phyloP scores from a whole-genome alignment of 2,329 filamentous ascomycete species.

The Aureobasidium sp. region DNA sequence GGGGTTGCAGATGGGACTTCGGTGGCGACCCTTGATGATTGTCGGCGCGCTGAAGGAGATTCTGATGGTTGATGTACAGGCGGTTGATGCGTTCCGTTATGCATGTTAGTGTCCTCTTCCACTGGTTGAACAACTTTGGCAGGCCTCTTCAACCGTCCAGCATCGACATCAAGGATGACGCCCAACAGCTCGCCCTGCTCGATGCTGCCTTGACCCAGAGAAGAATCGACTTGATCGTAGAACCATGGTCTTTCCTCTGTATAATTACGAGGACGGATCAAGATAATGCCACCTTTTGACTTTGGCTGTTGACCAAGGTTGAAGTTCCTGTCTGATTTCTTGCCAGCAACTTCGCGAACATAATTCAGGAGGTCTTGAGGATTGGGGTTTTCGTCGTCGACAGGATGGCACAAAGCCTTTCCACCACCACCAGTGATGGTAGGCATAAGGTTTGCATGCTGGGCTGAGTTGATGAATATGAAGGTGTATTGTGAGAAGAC shows the following conservation, averaged over 20 bases:
- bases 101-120: background rate
- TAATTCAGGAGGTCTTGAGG: constrained; percentile 65
- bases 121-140: constrained; percentile 35
- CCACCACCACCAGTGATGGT: constrained; percentile 72
- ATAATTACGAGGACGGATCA: constrained; percentile 61
- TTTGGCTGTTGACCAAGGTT: constrained; percentile 22
- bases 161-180: constrained; percentile 74
- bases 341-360: constrained; percentile 64
- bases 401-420: constrained; percentile 62
- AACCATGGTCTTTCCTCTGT: constrained; percentile 21
- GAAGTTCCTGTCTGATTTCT: constrained; percentile 47
- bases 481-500: constrained; percentile 86
- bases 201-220: constrained; percentile 71
- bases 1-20: background rate
- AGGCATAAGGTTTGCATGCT: constrained; percentile 66
- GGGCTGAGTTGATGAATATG: constrained; percentile 67
- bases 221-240: constrained; percentile 47
- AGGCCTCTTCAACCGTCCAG: constrained; percentile 59
- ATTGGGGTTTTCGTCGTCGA: constrained; percentile 55
- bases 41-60: background rate
- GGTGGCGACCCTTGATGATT: background rate
- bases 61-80: background rate
- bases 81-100: background rate
- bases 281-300: constrained; percentile 52
- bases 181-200: constrained; percentile 89